A percentile compares a stretch with the other conserved stretches of the same genome.
Evolutionary conservation across 1,139 yeast genomes (phyloP).

Genomic region (Saccharomycopsis crataegensis): DNA sequence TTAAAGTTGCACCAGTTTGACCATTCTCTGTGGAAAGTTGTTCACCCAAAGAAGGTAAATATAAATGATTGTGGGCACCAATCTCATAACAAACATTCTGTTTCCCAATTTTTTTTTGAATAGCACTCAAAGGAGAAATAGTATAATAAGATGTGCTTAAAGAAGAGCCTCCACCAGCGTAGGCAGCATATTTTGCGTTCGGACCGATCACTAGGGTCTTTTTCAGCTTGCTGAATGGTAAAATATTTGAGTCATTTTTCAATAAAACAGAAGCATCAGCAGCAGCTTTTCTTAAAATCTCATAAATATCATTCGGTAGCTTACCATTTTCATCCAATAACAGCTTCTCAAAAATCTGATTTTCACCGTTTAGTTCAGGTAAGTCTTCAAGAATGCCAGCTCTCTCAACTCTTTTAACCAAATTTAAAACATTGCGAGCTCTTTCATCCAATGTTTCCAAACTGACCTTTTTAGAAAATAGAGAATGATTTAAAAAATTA

Average conservation of each 20-base stretch:
- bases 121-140: slow-evolving; percentile 23
- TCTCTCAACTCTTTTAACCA: not conserved
- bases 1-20: not conserved
- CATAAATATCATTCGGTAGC: not conserved
- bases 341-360: not conserved
- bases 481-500: not conserved
- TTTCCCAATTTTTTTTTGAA: not conserved
- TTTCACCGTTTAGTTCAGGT: slow-evolving; percentile 20
- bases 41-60: not conserved
- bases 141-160: slow-evolving; percentile 49
- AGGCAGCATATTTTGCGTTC: slow-evolving; percentile 31
- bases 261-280: slow-evolving; percentile 21
- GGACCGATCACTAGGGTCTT: slow-evolving; percentile 40
- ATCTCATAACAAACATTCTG: not conserved
- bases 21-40: not conserved
- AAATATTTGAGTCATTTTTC: slow-evolving; percentile 42
- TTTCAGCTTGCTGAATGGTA: slow-evolving; percentile 39
- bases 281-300: slow-evolving; percentile 21
- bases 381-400: not conserved
- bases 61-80: not conserved
- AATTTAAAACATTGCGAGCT: not conserved
- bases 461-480: not conserved
- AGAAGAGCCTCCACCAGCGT: slow-evolving; percentile 49
- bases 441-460: not conserved
- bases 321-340: too few relatives aligned